These are phyloP conservation scores for Mycena albidolilacea DNA, from an alignment of 768 basidiomycete genomes.

Conservation along the genomic window DNA sequence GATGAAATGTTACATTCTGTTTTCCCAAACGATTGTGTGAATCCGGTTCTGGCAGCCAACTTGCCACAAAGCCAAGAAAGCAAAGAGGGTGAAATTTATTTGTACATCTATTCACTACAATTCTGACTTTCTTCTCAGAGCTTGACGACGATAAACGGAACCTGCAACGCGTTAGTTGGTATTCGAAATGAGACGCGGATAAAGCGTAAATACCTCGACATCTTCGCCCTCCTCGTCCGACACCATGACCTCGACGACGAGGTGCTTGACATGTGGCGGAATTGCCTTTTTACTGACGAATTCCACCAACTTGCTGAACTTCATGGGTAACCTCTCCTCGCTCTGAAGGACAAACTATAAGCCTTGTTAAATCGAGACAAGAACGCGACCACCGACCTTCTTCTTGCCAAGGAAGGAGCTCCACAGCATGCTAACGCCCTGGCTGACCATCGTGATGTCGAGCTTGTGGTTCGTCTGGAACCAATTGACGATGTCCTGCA, in stretches of 20 bases:
- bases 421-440: conserved; percentile 99
- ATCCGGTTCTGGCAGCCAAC: too few species aligned
- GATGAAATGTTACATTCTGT: conserved; percentile 36
- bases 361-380: conserved; percentile 4
- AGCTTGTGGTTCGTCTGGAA: conserved; percentile 90
- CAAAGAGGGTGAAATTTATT: conserved; percentile 9
- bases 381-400: conserved; percentile 75
- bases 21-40: conserved; percentile 10
- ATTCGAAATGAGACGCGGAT: not conserved
- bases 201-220: conserved; percentile 77
- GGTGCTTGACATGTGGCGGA: conserved; percentile 83
- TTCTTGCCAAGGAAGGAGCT: conserved; percentile 93
- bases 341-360: conserved; percentile 62
- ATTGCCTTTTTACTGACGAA: conserved; percentile 95
- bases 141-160: conserved; percentile 86
- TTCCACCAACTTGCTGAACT: conserved; percentile 92
- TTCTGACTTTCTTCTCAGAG: conserved; percentile 56
- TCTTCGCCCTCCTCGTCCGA: conserved; percentile 94
- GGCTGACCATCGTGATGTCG: conserved; percentile 95
- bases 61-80: not conserved
- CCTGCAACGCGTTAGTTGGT: conserved; percentile 55
- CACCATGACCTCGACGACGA: conserved; percentile 96
- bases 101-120: conserved; percentile 34
- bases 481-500: conserved; percentile 87
- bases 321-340: conserved; percentile 90